Evolutionary conservation across 768 basidiomycete species (phyloP).

Genomic region (Mycena leptocephala): DNA sequence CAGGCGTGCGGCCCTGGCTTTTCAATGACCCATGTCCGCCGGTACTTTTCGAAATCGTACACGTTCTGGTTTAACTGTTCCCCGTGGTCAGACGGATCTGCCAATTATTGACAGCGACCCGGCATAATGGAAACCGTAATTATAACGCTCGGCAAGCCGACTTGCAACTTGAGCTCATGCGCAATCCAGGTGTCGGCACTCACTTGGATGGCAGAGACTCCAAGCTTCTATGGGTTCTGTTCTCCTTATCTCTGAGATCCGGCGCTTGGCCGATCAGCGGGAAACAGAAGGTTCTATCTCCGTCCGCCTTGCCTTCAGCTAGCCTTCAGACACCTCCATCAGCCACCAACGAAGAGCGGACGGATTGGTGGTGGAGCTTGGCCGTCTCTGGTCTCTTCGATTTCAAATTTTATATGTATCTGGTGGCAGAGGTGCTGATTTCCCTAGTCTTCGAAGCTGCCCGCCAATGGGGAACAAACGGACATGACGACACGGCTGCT

Average conservation of each 20-base stretch:
- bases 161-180: neutral
- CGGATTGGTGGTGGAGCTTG: neutral
- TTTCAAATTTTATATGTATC: neutral
- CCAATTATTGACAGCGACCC: neutral
- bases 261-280: neutral
- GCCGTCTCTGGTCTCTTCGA: neutral
- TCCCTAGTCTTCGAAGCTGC: neutral
- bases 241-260: conserved; percentile 15
- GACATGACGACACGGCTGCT: conserved; percentile 1
- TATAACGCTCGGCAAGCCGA: neutral
- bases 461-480: neutral
- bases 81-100: too few relatives aligned
- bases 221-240: neutral
- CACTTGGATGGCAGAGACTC: neutral
- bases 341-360: neutral
- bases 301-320: neutral
- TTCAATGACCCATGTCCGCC: conserved; percentile 4
- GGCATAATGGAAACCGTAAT: neutral
- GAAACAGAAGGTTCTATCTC: neutral
- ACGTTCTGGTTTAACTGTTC: conserved; percentile 4
- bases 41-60: conserved; percentile 1
- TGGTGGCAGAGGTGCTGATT: neutral
- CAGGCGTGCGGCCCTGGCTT: neutral
- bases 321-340: neutral
- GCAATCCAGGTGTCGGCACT: neutral